Conservation (phyloP, 169 alveolate species). For the Babesia caballi region DNA sequence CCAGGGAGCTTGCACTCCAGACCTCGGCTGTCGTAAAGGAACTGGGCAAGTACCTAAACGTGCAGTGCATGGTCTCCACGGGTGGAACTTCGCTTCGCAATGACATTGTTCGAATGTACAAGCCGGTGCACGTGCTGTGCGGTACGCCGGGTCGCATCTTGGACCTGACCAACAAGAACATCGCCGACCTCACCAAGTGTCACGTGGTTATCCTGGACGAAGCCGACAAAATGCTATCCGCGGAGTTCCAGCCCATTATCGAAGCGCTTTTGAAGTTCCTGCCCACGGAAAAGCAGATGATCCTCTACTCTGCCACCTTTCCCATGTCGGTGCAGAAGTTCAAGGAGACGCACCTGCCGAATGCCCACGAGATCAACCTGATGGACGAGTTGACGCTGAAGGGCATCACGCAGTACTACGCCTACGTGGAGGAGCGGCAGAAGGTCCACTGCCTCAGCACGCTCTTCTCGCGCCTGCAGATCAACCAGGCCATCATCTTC, state of each 20-base stretch:
- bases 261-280: conserved; percentile 91
- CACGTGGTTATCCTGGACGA: conserved; percentile 95
- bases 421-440: conserved; percentile 96
- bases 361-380: conserved; percentile 94
- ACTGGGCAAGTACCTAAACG: conserved; percentile 94
- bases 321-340: conserved; percentile 96
- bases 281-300: conserved; percentile 91
- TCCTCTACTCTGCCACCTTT: conserved; percentile 98
- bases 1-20: conserved; percentile 95
- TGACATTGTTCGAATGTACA: conserved; percentile 93
- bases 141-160: conserved; percentile 99
- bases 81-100: conserved; percentile 98
- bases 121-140: conserved; percentile 94
- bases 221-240: conserved; percentile 97
- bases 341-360: conserved; percentile 91
- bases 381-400: conserved; percentile 98
- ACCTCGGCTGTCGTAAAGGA: conserved; percentile 94
- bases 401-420: conserved; percentile 98
- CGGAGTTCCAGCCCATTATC: conserved; percentile 94
- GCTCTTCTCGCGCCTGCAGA: conserved; percentile 90
- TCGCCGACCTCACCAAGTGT: conserved; percentile 88
- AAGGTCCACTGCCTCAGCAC: conserved; percentile 98
- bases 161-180: conserved; percentile 93
- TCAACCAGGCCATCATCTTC: conserved; percentile 97
- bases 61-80: conserved; percentile 97